phyloP scores from a whole-genome alignment of 192 early-diverging fungal species.

The Neocallimastix lanati region DNA sequence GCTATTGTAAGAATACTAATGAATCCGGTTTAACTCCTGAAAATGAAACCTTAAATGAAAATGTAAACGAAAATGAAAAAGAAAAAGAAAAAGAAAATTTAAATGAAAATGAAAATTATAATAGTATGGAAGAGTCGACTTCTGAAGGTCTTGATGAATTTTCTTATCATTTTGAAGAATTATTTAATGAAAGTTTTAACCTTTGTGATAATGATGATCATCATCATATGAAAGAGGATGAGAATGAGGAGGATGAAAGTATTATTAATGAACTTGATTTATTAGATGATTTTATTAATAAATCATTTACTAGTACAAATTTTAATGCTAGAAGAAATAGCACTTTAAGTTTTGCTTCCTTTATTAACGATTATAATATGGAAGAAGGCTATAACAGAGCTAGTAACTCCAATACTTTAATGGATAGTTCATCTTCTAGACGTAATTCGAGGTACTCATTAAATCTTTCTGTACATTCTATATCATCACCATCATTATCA shows the following conservation, averaged over 20 bases:
- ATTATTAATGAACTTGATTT: background rate
- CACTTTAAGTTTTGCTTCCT: background rate
- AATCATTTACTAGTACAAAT: background rate
- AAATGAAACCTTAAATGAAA: no score
- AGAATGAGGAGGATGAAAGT: no score
- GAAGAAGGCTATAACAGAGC: no score
- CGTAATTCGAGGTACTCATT: background rate
- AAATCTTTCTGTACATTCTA: background rate
- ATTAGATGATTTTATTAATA: background rate
- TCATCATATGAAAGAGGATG: no score
- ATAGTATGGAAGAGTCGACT: no score
- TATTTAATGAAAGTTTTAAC: background rate
- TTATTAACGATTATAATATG: background rate
- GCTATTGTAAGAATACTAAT: background rate
- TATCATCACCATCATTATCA: no score
- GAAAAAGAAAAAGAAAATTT: no score
- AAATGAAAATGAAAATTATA: no score
- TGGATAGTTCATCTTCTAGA: background rate
- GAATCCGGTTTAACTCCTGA: no score
- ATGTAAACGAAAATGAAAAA: no score
- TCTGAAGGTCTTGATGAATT: background rate
- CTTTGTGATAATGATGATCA: background rate
- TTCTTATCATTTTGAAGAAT: background rate
- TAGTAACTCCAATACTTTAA: no score
- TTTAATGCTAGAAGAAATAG: background rate